Evolutionary conservation across 2,329 filamentous ascomycete genomes (phyloP).

Genomic region (Aotearoamyces nothofagi): DNA sequence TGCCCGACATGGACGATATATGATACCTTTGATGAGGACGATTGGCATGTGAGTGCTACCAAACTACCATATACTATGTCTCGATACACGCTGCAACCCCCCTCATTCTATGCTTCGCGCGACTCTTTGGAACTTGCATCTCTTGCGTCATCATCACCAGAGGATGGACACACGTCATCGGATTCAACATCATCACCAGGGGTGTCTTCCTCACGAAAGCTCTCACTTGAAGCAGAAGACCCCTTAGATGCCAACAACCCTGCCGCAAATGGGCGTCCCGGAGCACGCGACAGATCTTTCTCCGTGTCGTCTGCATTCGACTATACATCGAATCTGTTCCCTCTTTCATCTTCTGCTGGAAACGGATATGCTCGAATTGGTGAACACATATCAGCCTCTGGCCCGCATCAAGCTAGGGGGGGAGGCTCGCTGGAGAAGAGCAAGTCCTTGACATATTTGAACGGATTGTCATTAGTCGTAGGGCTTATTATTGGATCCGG

Average conservation of each 20-base stretch:
- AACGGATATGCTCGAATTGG: conserved; percentile 77
- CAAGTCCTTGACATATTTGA: conserved; percentile 90
- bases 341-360: conserved; percentile 66
- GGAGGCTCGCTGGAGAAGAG: conserved; percentile 81
- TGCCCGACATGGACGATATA: conserved; percentile 4
- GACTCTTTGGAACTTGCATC: conserved; percentile 96
- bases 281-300: conserved; percentile 51
- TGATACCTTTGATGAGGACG: conserved; percentile 1
- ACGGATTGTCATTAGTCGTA: conserved; percentile 80
- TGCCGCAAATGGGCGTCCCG: conserved; percentile 23
- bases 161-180: conserved; percentile 42
- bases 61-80: conserved; percentile 2
- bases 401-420: conserved; percentile 37
- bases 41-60: conserved; percentile 1
- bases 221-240: conserved; percentile 80
- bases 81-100: conserved; percentile 3
- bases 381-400: conserved; percentile 44
- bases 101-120: conserved; percentile 28
- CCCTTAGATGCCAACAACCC: conserved; percentile 51
- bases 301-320: conserved; percentile 91
- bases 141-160: conserved; percentile 68
- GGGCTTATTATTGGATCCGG: conserved; percentile 92
- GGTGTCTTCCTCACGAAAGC: conserved; percentile 77
- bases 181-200: conserved; percentile 65
- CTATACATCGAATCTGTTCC: conserved; percentile 86